Conservation (phyloP, 352 stramenopile species). For the Phytophthora macrochlamydospora region DNA sequence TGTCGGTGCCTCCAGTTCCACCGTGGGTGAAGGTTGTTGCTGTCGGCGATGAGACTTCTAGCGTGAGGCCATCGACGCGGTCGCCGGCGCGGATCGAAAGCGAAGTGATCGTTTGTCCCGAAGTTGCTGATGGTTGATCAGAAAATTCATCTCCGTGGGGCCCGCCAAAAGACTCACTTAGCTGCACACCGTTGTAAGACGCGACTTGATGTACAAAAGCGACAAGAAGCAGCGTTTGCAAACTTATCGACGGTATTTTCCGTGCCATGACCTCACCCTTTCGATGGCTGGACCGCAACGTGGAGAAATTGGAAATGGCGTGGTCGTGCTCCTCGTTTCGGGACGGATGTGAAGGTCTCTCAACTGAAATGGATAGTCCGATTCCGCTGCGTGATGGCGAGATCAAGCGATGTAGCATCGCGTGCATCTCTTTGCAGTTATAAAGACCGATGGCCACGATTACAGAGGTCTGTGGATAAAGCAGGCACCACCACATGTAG, state of each 20-base stretch:
- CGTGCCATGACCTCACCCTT: background rate
- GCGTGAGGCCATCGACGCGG: constrained; percentile 19
- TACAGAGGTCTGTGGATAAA: background rate
- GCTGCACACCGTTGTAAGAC: constrained; percentile 1
- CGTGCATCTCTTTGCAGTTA: background rate
- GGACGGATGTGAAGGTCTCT: background rate
- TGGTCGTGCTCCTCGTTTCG: background rate
- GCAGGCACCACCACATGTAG: background rate
- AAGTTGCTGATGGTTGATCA: background rate
- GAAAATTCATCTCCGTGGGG: constrained; percentile 9
- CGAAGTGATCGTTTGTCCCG: background rate
- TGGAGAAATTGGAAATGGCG: background rate
- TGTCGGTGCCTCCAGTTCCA: constrained; percentile 16
- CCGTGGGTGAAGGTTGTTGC: constrained; percentile 26
- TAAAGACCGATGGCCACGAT: background rate
- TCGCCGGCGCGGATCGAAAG: constrained; percentile 21
- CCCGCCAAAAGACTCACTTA: constrained; percentile 6
- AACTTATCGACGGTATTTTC: background rate
- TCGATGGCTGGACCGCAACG: background rate
- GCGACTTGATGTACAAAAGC: background rate
- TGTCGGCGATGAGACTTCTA: constrained; percentile 19
- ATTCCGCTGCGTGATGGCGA: background rate
- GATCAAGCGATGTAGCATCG: background rate
- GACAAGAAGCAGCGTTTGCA: background rate
- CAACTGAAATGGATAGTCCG: background rate